Percentiles rank a stretch among this genome's conserved stretches.
phyloP scores from a whole-genome alignment of 805 yeast genomes.

The Diddensiella santjacobensis region DNA sequence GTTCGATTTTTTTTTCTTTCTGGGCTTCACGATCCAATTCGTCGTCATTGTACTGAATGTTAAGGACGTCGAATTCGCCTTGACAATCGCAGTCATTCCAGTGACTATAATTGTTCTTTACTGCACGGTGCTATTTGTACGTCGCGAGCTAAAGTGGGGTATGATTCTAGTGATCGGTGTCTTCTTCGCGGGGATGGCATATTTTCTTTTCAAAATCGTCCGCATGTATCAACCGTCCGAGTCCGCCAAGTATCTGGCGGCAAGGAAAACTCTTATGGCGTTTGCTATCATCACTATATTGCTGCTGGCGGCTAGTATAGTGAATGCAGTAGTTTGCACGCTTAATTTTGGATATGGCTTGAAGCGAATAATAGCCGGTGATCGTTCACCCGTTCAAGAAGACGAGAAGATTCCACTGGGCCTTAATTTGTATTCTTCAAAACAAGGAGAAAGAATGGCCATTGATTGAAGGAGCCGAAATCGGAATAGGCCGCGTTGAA shows the following conservation, averaged over 20 bases:
- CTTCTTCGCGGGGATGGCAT: constrained; percentile 42
- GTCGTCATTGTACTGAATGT: constrained; percentile 42
- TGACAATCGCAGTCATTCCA: constrained; percentile 46
- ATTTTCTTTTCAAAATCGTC: constrained; percentile 45
- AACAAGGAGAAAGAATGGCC: constrained; percentile 8
- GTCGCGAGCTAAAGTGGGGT: constrained; percentile 35
- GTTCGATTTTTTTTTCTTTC: constrained; percentile 46
- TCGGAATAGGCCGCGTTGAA: no score
- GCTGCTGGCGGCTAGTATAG: constrained; percentile 38
- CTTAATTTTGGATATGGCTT: constrained; percentile 30
- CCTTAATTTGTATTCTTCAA: background rate
- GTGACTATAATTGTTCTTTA: constrained; percentile 39
- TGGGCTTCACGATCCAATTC: constrained; percentile 49
- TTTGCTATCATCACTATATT: constrained; percentile 44
- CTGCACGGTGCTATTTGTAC: constrained; percentile 38
- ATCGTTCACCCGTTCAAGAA: background rate
- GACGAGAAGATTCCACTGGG: constrained; percentile 14
- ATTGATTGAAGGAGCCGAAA: constrained; percentile 7
- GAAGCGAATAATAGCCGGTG: constrained; percentile 18
- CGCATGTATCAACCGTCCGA: constrained; percentile 41
- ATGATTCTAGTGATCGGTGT: constrained; percentile 31
- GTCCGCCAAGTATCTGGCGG: constrained; percentile 39
- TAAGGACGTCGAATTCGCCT: constrained; percentile 42
- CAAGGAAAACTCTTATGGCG: constrained; percentile 42
- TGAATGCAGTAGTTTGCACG: constrained; percentile 28